Evolutionary conservation across 2,329 filamentous ascomycete species (phyloP).

Genomic region (Pleomassaria siparia): DNA sequence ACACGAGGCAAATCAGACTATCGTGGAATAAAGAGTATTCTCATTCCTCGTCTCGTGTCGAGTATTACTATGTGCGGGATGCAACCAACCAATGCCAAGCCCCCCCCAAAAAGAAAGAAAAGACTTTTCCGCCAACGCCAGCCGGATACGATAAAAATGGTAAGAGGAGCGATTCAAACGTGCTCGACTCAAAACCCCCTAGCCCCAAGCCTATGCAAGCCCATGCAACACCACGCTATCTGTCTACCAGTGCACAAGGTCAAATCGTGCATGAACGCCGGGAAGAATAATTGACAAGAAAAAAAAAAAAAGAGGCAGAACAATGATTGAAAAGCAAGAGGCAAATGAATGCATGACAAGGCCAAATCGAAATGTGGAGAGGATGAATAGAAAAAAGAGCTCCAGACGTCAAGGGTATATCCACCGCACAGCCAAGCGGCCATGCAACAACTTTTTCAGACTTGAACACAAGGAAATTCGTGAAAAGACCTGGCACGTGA

Average conservation of each 20-base stretch:
- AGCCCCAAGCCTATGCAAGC: no score
- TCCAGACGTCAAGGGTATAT: conserved; percentile 2
- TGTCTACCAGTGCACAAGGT: neutral
- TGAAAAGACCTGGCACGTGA: conserved; percentile 1
- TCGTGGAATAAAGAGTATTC: no score
- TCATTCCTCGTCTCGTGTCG: no score
- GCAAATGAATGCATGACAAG: neutral
- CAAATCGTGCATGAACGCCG: neutral
- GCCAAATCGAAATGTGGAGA: neutral
- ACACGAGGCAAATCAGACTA: no score
- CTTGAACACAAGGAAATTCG: conserved; percentile 2
- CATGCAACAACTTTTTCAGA: neutral
- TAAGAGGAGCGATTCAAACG: neutral
- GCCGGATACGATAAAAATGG: no score
- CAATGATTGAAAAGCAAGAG: neutral
- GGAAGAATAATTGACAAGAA: neutral
- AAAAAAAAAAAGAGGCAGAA: neutral
- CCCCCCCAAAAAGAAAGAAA: no score
- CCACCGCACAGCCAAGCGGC: conserved; percentile 1
- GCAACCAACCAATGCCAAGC: no score
- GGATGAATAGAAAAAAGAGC: neutral
- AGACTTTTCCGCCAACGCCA: no score
- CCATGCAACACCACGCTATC: neutral
- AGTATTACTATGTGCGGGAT: no score
- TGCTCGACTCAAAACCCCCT: neutral